phyloP scores from a whole-genome alignment of 164 flowering plant species.

The Berberis vulgaris region DNA sequence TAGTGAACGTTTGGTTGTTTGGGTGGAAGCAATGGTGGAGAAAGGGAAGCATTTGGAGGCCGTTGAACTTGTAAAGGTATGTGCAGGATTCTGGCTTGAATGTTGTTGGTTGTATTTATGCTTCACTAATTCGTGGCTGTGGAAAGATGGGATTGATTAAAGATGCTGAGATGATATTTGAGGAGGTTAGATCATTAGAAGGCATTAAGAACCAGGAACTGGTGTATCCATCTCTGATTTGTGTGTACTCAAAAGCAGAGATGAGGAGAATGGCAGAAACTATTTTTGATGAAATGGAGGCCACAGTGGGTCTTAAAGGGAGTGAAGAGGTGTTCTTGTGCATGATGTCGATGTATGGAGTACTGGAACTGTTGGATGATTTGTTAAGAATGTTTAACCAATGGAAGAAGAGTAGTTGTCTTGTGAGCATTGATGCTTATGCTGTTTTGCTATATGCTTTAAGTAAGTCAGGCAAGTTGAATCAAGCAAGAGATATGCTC shows the following conservation, averaged over 20 bases:
- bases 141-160: constrained; percentile 13
- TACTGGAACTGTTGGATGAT: constrained; percentile 11
- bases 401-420: constrained; percentile 9
- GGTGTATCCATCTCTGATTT: constrained; percentile 13
- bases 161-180: constrained; percentile 11
- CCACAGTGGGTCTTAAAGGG: neutral
- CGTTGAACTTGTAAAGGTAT: constrained; percentile 5
- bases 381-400: constrained; percentile 6
- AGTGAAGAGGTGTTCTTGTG: constrained; percentile 5
- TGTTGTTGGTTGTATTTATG: constrained; percentile 11
- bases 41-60: constrained; percentile 8
- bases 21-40: constrained; percentile 5
- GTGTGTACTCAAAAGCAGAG: constrained; percentile 12
- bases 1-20: constrained; percentile 1
- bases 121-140: constrained; percentile 14
- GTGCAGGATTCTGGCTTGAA: constrained; percentile 1
- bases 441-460: constrained; percentile 12
- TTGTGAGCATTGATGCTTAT: constrained; percentile 9
- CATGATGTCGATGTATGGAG: constrained; percentile 17
- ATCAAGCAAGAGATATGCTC: constrained; percentile 13
- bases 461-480: constrained; percentile 12
- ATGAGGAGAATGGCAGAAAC: constrained; percentile 14
- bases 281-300: constrained; percentile 13
- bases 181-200: constrained; percentile 3
- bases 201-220: constrained; percentile 2